Conservation (phyloP, 2,329 filamentous ascomycete species). For the Nemania sp. region DNA sequence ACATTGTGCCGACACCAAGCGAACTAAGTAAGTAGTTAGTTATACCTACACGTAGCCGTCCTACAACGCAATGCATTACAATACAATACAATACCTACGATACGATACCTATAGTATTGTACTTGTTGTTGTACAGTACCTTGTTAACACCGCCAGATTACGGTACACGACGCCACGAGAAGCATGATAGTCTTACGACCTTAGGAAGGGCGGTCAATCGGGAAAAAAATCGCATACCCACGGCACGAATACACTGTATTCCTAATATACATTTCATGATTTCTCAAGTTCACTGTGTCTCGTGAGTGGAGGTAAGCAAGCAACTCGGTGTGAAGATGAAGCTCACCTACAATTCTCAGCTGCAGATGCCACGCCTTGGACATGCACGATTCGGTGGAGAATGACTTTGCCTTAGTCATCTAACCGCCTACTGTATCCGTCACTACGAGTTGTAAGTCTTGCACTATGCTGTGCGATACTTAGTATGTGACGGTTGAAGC, state of each 20-base stretch:
- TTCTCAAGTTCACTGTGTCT: conserved; percentile 14
- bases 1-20: conserved; percentile 11
- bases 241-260: conserved; percentile 11
- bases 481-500: conserved; percentile 21
- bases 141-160: conserved; percentile 12
- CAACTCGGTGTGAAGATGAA: conserved; percentile 36
- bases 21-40: too few relatives aligned
- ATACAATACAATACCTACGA: too few relatives aligned
- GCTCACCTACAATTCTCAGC: conserved; percentile 33
- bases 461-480: not conserved
- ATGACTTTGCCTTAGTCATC: not conserved
- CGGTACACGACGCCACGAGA: conserved; percentile 17
- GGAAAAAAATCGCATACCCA: conserved; percentile 24
- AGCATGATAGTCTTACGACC: conserved; percentile 27
- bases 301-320: conserved; percentile 15
- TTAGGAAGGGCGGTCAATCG: conserved; percentile 35
- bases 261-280: not conserved
- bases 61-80: too few relatives aligned
- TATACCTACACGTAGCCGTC: not conserved
- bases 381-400: conserved; percentile 25
- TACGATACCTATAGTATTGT: too few relatives aligned
- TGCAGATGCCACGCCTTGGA: conserved; percentile 30
- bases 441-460: conserved; percentile 9
- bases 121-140: conserved; percentile 7
- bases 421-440: conserved; percentile 8